A percentile compares a stretch with the other conserved stretches of the same genome.
Evolutionary conservation across 768 basidiomycete genomes (phyloP).

Genomic region (Strobilomyces confusus): DNA sequence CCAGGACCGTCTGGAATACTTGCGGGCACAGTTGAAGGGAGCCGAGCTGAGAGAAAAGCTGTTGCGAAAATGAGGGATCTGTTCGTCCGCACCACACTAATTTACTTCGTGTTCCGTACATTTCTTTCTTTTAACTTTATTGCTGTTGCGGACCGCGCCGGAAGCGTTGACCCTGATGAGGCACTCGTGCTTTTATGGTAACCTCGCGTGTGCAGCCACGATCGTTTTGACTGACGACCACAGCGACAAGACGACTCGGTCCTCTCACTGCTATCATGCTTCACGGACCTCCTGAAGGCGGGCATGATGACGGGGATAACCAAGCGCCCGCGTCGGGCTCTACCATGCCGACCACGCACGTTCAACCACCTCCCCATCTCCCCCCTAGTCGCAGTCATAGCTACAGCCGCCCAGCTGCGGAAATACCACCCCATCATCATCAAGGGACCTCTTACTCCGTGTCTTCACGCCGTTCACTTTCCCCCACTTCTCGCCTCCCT

Average conservation of each 20-base stretch:
- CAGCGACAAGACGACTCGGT: background rate
- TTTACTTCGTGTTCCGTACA: slow-evolving; percentile 8
- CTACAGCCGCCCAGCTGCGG: slow-evolving; percentile 55
- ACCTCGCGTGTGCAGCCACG: background rate
- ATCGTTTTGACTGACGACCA: background rate
- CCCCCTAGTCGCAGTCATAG: slow-evolving; percentile 47
- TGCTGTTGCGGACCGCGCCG: background rate
- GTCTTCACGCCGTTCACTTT: slow-evolving; percentile 34
- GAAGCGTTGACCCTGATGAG: background rate
- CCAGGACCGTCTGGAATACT: slow-evolving; percentile 71
- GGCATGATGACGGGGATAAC: slow-evolving; percentile 32
- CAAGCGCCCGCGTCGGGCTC: slow-evolving; percentile 29
- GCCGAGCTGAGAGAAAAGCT: slow-evolving; percentile 83
- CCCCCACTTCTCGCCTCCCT: slow-evolving; percentile 45
- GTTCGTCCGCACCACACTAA: background rate
- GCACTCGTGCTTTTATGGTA: slow-evolving; percentile 1
- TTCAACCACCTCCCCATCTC: slow-evolving; percentile 26
- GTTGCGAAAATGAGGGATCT: slow-evolving; percentile 46
- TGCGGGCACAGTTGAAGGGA: slow-evolving; percentile 78
- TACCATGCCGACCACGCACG: slow-evolving; percentile 39
- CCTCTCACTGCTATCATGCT: slow-evolving; percentile 4
- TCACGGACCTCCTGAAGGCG: slow-evolving; percentile 14
- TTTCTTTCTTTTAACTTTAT: slow-evolving; percentile 14
- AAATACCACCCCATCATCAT: slow-evolving; percentile 58
- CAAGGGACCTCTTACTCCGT: slow-evolving; percentile 68